These are phyloP conservation scores for Stachybotrys chartarum DNA, from an alignment of 2,329 filamentous ascomycete species.

Conservation along the genomic window DNA sequence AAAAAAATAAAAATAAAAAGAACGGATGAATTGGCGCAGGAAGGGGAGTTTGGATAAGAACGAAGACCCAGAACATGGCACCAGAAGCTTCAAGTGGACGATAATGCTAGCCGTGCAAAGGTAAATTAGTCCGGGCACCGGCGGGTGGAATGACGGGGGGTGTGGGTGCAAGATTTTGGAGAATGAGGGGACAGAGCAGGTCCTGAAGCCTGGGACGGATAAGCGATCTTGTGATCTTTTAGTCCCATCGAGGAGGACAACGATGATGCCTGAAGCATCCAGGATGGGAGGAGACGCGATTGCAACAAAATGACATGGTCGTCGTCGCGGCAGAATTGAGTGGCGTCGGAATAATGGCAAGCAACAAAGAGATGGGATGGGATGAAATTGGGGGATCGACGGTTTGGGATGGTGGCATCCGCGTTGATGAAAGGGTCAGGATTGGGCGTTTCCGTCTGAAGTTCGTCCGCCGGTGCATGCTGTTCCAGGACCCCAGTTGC, in stretches of 20 bases:
- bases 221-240: not conserved
- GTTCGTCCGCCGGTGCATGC: not conserved
- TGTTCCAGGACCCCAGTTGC: not conserved
- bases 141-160: not conserved
- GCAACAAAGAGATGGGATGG: not conserved
- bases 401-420: slow-evolving; percentile 2
- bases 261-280: not conserved
- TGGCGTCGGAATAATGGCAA: not conserved
- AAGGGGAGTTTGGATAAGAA: not conserved
- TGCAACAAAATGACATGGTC: not conserved
- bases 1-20: not conserved
- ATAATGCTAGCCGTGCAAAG: not conserved
- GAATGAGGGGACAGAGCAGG: not conserved
- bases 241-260: not conserved
- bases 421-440: slow-evolving; percentile 2
- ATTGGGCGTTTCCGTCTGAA: not conserved
- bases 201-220: not conserved
- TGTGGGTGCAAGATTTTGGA: not conserved
- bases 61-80: not conserved
- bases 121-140: not conserved
- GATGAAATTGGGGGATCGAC: slow-evolving; percentile 1
- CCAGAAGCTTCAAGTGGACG: not conserved
- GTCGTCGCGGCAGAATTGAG: not conserved
- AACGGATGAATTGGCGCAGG: not conserved
- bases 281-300: not conserved